Evolutionary conservation across 108 stramenopile species (phyloP).

Genomic region (Cyclostephanos tholiformis): DNA sequence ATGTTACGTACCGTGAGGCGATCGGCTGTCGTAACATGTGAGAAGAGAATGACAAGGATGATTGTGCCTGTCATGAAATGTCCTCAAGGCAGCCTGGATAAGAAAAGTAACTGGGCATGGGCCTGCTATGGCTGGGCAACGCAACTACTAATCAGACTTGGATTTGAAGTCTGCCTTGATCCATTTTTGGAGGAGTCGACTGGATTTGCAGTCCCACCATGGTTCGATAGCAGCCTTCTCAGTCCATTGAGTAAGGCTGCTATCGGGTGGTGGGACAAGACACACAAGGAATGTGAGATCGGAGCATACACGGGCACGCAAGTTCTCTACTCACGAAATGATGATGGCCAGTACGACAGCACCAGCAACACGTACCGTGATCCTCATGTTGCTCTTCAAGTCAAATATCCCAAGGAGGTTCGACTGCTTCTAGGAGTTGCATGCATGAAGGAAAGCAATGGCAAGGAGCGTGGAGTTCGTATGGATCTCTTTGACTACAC

Average conservation of each 20-base stretch:
- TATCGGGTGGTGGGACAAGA: slow-evolving; percentile 4
- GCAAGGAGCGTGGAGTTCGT: background rate
- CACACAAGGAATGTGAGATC: background rate
- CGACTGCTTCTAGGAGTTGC: background rate
- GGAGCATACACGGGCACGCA: background rate
- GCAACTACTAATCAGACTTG: background rate
- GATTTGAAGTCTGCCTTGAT: background rate
- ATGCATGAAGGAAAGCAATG: background rate
- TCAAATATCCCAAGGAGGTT: background rate
- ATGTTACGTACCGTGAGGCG: background rate
- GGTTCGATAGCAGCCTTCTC: background rate
- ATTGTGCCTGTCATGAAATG: background rate
- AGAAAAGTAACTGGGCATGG: background rate
- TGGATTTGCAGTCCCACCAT: background rate
- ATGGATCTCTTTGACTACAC: background rate
- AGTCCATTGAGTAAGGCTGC: background rate
- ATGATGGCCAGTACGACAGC: background rate
- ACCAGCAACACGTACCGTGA: background rate
- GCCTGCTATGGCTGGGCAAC: background rate
- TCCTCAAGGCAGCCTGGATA: background rate
- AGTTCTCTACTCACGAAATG: background rate
- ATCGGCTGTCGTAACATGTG: background rate
- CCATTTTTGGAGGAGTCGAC: background rate
- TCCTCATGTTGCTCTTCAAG: background rate
- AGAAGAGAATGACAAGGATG: background rate